phyloP scores from a whole-genome alignment of 768 basidiomycete species.

The Lentinus brumalis region DNA sequence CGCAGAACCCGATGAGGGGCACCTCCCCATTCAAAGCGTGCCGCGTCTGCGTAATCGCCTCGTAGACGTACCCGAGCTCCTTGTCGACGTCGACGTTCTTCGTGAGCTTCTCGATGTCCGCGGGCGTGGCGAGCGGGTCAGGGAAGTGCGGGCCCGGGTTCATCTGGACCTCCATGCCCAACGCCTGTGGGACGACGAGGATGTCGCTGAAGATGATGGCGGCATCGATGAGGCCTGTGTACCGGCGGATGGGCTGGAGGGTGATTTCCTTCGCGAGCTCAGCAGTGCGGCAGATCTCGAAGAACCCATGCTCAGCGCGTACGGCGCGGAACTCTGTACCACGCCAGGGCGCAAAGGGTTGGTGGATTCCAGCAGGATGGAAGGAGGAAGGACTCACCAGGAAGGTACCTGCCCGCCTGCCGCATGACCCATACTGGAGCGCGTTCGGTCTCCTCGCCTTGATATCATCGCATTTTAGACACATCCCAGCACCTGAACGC shows the following conservation, averaged over 20 bases:
- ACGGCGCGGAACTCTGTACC: slow-evolving; percentile 83
- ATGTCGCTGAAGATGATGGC: slow-evolving; percentile 99
- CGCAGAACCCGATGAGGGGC: slow-evolving; percentile 95
- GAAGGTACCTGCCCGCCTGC: slow-evolving; percentile 93
- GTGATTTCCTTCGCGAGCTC: slow-evolving; percentile 86
- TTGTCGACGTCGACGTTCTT: slow-evolving; percentile 74
- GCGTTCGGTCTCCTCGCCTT: slow-evolving; percentile 83
- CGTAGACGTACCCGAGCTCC: slow-evolving; percentile 89
- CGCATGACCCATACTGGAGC: slow-evolving; percentile 99
- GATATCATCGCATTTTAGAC: not conserved
- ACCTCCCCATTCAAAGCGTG: slow-evolving; percentile 82
- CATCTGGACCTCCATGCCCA: slow-evolving; percentile 97
- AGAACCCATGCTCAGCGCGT: slow-evolving; percentile 87
- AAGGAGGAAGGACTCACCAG: slow-evolving; percentile 55
- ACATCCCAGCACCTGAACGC: not conserved
- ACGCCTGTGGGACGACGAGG: slow-evolving; percentile 95
- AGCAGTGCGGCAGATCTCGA: slow-evolving; percentile 94
- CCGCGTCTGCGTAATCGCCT: slow-evolving; percentile 87
- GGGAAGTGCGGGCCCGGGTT: slow-evolving; percentile 91
- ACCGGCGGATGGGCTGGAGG: slow-evolving; percentile 90
- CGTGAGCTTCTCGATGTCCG: slow-evolving; percentile 64
- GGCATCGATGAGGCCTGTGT: slow-evolving; percentile 85
- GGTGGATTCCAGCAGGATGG: not conserved
- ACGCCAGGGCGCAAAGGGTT: not conserved
- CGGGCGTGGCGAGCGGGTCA: slow-evolving; percentile 76